phyloP scores from a whole-genome alignment of 345 rosid genomes.

The Sonneratia caseolaris region DNA sequence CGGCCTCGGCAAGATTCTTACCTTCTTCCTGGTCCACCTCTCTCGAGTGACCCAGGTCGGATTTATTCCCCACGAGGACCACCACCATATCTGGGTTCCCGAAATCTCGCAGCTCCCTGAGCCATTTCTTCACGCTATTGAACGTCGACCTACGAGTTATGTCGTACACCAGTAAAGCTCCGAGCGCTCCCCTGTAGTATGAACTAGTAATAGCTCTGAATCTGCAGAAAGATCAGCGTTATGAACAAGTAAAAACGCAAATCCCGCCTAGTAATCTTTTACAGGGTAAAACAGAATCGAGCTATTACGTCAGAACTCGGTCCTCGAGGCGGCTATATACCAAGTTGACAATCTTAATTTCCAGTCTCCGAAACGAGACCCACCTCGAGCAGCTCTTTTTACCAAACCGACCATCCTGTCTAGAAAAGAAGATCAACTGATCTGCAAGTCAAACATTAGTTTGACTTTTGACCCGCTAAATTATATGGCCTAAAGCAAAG shows the following conservation, averaged over 20 bases:
- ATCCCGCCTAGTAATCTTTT: neutral
- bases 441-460: neutral
- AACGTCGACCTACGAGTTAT: constrained; percentile 57
- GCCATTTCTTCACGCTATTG: constrained; percentile 49
- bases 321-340: neutral
- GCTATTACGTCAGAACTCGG: neutral
- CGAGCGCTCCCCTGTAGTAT: constrained; percentile 77
- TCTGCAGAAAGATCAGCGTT: constrained; percentile 23
- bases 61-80: constrained; percentile 68
- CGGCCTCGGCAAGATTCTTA: constrained; percentile 40
- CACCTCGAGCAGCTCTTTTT: neutral
- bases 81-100: constrained; percentile 47
- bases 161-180: constrained; percentile 70
- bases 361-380: neutral
- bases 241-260: neutral
- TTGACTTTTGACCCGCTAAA: neutral
- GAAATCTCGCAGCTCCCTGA: constrained; percentile 49
- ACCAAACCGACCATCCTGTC: neutral
- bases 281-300: neutral
- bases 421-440: neutral
- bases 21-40: constrained; percentile 58
- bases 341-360: neutral
- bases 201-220: constrained; percentile 88
- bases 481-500: neutral
- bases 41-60: constrained; percentile 39